Percentiles rank a stretch among this genome's conserved stretches.
Evolutionary conservation across 2,329 filamentous ascomycete species (phyloP).

Genomic region (Berkeleyomyces rouxiae): DNA sequence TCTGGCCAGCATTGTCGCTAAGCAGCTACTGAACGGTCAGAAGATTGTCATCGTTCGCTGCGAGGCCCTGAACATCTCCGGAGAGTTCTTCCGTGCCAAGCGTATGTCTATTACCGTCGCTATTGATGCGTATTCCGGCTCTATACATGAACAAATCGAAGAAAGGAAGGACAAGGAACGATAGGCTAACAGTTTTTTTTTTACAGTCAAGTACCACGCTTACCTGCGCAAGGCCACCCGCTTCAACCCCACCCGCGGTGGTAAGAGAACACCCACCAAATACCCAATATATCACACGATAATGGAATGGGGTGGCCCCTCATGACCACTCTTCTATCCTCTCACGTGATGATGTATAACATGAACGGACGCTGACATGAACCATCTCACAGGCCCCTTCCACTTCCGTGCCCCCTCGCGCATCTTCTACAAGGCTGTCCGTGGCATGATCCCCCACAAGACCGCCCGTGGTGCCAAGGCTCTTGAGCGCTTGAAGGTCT

Average conservation of each 20-base stretch:
- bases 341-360: not conserved
- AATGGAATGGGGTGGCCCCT: not conserved
- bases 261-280: slow-evolving; percentile 34
- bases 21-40: slow-evolving; percentile 97
- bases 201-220: slow-evolving; percentile 97
- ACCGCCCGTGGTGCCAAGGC: slow-evolving; percentile 92
- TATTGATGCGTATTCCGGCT: not conserved
- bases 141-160: not conserved
- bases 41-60: slow-evolving; percentile 99
- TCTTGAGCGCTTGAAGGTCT: slow-evolving; percentile 97
- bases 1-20: slow-evolving; percentile 93
- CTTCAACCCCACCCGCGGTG: slow-evolving; percentile 98
- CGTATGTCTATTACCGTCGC: slow-evolving; percentile 50
- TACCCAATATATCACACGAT: not conserved
- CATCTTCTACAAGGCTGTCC: slow-evolving; percentile 99
- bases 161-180: not conserved
- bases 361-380: slow-evolving; percentile 20
- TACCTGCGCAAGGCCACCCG: slow-evolving; percentile 99
- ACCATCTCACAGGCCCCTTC: slow-evolving; percentile 61
- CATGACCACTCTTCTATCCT: not conserved
- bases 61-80: slow-evolving; percentile 99
- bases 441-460: slow-evolving; percentile 99
- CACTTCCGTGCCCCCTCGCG: slow-evolving; percentile 98
- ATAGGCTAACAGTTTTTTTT: slow-evolving; percentile 5
- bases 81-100: slow-evolving; percentile 99